Conservation (phyloP, 495 filamentous ascomycete genomes). For the Xylaria palmicola region DNA sequence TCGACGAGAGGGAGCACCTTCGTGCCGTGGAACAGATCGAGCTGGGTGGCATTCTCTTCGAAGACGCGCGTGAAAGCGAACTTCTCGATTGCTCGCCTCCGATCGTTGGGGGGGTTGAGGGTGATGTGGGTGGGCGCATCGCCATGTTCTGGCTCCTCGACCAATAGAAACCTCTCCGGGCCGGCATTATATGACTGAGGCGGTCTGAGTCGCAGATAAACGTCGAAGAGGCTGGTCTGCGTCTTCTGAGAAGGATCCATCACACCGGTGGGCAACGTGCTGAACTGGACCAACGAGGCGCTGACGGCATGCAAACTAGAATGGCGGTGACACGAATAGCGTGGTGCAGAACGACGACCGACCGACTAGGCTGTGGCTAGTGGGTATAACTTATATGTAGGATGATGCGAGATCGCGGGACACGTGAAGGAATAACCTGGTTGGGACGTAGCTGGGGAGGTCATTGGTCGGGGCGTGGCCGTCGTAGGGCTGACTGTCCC, state of each 20-base stretch:
- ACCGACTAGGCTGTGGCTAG: background rate
- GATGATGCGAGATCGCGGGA: too few relatives aligned
- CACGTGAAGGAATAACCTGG: too few relatives aligned
- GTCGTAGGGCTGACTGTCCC: too few relatives aligned
- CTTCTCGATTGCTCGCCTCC: slow-evolving; percentile 84
- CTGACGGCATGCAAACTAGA: too few relatives aligned
- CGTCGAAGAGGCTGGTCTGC: slow-evolving; percentile 71
- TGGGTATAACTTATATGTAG: too few relatives aligned
- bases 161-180: slow-evolving; percentile 71
- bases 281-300: too few relatives aligned
- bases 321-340: too few relatives aligned
- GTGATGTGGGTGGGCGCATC: slow-evolving; percentile 76
- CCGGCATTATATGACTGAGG: slow-evolving; percentile 45
- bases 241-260: slow-evolving; percentile 35
- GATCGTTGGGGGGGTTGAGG: slow-evolving; percentile 77
- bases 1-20: slow-evolving; percentile 73
- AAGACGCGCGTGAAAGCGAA: slow-evolving; percentile 95
- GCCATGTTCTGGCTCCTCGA: slow-evolving; percentile 60
- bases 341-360: too few relatives aligned
- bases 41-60: slow-evolving; percentile 76
- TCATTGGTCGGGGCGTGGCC: too few relatives aligned
- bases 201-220: slow-evolving; percentile 87
- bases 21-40: slow-evolving; percentile 84
- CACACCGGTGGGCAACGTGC: background rate
- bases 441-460: too few relatives aligned